Percentiles rank a stretch among this genome's conserved stretches.
phyloP scores from a whole-genome alignment of 495 filamentous ascomycete genomes.

The Daldinia concentrica region DNA sequence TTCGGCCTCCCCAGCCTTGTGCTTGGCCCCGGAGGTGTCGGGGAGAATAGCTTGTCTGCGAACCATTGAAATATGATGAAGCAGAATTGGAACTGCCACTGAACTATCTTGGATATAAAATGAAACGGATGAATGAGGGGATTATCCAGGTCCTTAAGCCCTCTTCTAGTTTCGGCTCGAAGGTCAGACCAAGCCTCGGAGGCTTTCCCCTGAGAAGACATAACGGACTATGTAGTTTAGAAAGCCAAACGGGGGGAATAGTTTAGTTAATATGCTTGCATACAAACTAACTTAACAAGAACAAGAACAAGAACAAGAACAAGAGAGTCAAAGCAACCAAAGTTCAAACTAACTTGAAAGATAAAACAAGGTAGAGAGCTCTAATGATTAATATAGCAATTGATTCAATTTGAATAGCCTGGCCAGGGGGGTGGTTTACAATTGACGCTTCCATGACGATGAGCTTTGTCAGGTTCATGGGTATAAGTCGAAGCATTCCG shows the following conservation, averaged over 20 bases:
- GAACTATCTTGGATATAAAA: constrained; percentile 71
- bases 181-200: constrained; percentile 1
- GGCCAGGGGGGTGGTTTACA: background rate
- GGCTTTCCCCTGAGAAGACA: constrained; percentile 16
- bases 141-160: constrained; percentile 32
- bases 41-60: constrained; percentile 72
- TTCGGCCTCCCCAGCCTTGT: constrained; percentile 65
- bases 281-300: background rate
- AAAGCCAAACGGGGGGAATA: background rate
- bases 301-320: background rate
- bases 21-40: constrained; percentile 69
- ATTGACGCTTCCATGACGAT: constrained; percentile 32
- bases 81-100: constrained; percentile 54
- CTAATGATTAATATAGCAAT: background rate
- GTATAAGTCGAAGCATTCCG: background rate
- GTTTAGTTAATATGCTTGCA: background rate
- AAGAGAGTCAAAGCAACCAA: background rate
- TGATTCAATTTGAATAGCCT: constrained; percentile 14
- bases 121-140: constrained; percentile 57
- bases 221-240: background rate
- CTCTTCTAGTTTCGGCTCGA: constrained; percentile 11
- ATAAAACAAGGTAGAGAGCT: background rate
- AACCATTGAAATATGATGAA: constrained; percentile 68
- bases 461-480: background rate
- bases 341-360: background rate